A percentile compares a stretch with the other conserved stretches of the same genome.
Conservation (phyloP, 2,329 filamentous ascomycete species). For the Shiraia bambusicola region DNA sequence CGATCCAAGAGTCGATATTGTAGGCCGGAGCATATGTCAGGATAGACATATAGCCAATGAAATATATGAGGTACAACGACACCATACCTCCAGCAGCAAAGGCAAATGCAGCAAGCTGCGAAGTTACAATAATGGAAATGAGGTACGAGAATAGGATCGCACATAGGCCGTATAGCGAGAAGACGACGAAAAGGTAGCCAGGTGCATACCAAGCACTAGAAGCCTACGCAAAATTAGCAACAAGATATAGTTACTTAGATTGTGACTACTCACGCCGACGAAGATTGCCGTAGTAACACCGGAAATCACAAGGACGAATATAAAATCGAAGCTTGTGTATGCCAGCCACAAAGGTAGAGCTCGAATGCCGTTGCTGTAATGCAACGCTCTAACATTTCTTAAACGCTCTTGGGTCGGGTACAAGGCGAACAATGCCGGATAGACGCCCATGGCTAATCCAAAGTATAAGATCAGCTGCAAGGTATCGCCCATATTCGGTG, state of each 20-base stretch:
- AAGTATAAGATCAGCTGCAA: conserved; percentile 82
- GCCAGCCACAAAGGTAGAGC: conserved; percentile 82
- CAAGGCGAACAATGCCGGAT: conserved; percentile 82
- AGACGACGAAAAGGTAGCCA: conserved; percentile 78
- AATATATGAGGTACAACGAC: conserved; percentile 51
- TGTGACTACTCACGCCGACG: conserved; percentile 48
- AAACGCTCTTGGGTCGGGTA: conserved; percentile 86
- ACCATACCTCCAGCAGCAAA: conserved; percentile 77
- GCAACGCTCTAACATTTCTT: conserved; percentile 75
- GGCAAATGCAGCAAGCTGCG: conserved; percentile 81
- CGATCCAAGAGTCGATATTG: conserved; percentile 66
- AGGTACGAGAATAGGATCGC: conserved; percentile 77
- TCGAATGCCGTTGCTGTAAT: conserved; percentile 89
- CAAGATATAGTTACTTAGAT: neutral
- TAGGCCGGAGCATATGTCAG: conserved; percentile 73
- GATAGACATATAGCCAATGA: conserved; percentile 55
- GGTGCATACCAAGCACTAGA: conserved; percentile 73
- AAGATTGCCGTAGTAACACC: conserved; percentile 70
- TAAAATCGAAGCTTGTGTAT: conserved; percentile 78
- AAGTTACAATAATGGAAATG: conserved; percentile 75
- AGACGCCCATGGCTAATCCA: conserved; percentile 73
- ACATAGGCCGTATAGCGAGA: conserved; percentile 78
- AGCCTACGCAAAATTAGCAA: conserved; percentile 34
- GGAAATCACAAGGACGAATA: conserved; percentile 67
- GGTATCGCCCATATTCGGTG: conserved; percentile 67